phyloP scores from a whole-genome alignment of 1,284 basidiomycete species.

The Sporisorium sorghi region DNA sequence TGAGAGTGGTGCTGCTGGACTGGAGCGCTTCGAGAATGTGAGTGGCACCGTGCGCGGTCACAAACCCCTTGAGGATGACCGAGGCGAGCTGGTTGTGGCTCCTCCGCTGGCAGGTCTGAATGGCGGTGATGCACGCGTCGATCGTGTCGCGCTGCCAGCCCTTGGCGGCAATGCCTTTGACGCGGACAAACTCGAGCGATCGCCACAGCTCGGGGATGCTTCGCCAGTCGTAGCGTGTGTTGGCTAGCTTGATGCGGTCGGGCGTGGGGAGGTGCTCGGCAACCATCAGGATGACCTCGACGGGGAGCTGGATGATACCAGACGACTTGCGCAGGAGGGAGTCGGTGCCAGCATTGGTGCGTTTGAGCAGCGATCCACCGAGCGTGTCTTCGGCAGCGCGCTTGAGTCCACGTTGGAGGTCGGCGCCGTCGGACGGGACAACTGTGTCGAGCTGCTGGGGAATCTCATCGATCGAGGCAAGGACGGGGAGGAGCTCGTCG shows the following conservation, averaged over 20 bases:
- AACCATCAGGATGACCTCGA: slow-evolving; percentile 19
- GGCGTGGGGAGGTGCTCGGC: background rate
- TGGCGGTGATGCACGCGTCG: slow-evolving; percentile 15
- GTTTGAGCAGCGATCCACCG: slow-evolving; percentile 1
- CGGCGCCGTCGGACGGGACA: background rate
- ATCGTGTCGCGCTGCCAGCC: slow-evolving; percentile 26
- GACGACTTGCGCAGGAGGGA: background rate
- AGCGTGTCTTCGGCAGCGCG: background rate
- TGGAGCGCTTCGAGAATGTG: slow-evolving; percentile 5
- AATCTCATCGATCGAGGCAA: background rate
- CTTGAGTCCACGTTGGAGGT: slow-evolving; percentile 3
- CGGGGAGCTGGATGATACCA: slow-evolving; percentile 1
- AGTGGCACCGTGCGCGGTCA: background rate
- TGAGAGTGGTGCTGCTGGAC: slow-evolving; percentile 1
- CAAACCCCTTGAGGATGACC: slow-evolving; percentile 16
- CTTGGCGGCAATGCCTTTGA: background rate
- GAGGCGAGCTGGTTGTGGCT: slow-evolving; percentile 10
- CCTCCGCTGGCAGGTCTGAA: slow-evolving; percentile 26
- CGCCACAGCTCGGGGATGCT: slow-evolving; percentile 22
- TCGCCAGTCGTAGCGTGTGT: slow-evolving; percentile 12
- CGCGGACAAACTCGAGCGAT: slow-evolving; percentile 14
- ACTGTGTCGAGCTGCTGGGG: background rate
- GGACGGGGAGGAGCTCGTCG: slow-evolving; percentile 1
- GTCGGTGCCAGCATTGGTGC: slow-evolving; percentile 3
- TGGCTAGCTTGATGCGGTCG: slow-evolving; percentile 24